These are phyloP conservation scores for Lactarius hengduanensis DNA, from an alignment of 768 basidiomycete genomes.

Conservation along the genomic window DNA sequence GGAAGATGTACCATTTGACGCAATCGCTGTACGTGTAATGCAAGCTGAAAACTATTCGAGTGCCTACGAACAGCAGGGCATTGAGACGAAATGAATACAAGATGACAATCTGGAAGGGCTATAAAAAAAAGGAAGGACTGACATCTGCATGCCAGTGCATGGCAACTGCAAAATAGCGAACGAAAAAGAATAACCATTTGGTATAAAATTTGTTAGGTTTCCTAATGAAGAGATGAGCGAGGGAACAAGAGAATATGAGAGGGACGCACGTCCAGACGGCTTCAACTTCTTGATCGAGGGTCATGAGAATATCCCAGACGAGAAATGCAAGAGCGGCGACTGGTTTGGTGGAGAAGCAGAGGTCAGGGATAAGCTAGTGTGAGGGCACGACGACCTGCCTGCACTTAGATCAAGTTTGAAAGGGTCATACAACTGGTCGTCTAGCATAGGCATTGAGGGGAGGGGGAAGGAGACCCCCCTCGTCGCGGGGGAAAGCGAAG, in stretches of 20 bases:
- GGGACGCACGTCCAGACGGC: constrained; percentile 37
- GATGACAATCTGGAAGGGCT: not conserved
- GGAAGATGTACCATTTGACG: constrained; percentile 25
- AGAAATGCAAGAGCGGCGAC: constrained; percentile 34
- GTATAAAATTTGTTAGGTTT: constrained; percentile 29
- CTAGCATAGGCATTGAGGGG: not conserved
- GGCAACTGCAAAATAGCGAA: constrained; percentile 25
- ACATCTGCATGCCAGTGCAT: constrained; percentile 28
- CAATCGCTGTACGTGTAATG: constrained; percentile 30
- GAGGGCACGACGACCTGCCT: not conserved
- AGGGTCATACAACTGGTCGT: not conserved
- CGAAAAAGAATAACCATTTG: constrained; percentile 35
- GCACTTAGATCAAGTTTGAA: constrained; percentile 2
- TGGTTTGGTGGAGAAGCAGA: constrained; percentile 25
- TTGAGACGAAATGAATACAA: not conserved
- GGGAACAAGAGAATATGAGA: not conserved
- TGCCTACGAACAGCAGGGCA: constrained; percentile 23
- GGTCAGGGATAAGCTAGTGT: not conserved
- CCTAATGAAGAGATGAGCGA: constrained; percentile 21
- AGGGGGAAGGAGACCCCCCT: not conserved
- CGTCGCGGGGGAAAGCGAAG: not conserved
- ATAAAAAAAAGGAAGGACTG: not conserved
- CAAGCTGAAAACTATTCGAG: constrained; percentile 9
- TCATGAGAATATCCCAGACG: constrained; percentile 34
- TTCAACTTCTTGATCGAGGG: constrained; percentile 32